Evolutionary conservation across 2,329 filamentous ascomycete genomes (phyloP), one percentile per base, ranked within the genome.

Genomic region (Trichoderma oligosporum): DNA sequence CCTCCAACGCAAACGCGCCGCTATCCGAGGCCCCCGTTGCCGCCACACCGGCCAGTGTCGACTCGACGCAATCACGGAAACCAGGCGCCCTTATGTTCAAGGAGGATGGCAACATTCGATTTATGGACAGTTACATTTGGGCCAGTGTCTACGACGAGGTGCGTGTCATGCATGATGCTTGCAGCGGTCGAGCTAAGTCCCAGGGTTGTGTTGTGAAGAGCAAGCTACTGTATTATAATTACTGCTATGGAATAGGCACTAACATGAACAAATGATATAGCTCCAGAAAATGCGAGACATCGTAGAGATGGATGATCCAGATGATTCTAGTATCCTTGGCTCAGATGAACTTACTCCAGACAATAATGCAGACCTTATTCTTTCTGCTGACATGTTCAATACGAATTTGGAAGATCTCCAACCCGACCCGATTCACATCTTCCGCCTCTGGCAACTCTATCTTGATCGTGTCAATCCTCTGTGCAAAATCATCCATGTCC

Each of bases 391-490:
- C 52, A 66, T 73, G 27, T 69, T 72, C 1, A 67, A 70, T 5
- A 66, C 69, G 22, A 75, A 69, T 42, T 63, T 74, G 12, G 75
- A 79, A 52, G 76, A 79, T 12, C 72, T 88, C 66, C 85, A 87
- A 63, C 88, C 89, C 0, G 75, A 82, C 4, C 80, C 84, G 0
- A 78, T 82, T 11, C 83, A 89, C 31, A 81, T 88, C 24, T 85
- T 89, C 64, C 79, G 80, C 49, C 77, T 93, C 4, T 93, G 89
- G 89, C 86, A 91, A 67, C 76, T 83, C 7, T 91, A 86, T 62
- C 73, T 91, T 5, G 84, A 89, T 47, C 85, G 89, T 60, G 84
- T 92, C 56, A 88, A 92, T 64, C 88, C 88, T 0, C 69, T 91
- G 44, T 82, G 84, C 62, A 92, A 91, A 67, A 73, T 83, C 44